Evolutionary conservation across 2,329 filamentous ascomycete genomes (phyloP).

Genomic region (Ilyonectria destructans): DNA sequence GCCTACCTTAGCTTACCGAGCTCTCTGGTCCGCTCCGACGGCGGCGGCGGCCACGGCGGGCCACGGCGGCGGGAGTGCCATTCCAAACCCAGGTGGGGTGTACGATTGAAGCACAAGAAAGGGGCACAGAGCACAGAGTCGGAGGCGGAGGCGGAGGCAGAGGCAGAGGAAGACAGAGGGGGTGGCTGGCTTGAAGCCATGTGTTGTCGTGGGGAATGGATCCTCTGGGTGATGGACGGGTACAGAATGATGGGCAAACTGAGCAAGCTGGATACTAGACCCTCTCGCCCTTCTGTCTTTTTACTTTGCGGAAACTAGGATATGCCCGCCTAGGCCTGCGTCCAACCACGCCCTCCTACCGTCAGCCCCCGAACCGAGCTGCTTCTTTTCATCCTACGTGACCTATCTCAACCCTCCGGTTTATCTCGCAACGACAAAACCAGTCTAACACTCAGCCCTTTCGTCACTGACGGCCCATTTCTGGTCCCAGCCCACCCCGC

Average conservation of each 20-base stretch:
- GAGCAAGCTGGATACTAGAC: conserved; percentile 39
- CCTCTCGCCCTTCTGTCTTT: conserved; percentile 29
- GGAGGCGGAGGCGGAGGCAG: neutral
- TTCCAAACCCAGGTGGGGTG: conserved; percentile 21
- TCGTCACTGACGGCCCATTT: conserved; percentile 23
- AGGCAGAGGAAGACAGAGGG: conserved; percentile 14
- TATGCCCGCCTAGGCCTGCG: conserved; percentile 40
- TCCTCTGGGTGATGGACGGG: conserved; percentile 8
- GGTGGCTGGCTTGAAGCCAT: conserved; percentile 26
- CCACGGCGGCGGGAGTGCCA: conserved; percentile 30
- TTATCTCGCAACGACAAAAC: conserved; percentile 20
- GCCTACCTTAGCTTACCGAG: conserved; percentile 30
- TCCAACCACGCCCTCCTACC: conserved; percentile 34
- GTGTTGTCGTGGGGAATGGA: conserved; percentile 24
- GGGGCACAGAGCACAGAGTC: conserved; percentile 13
- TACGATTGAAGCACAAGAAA: conserved; percentile 23
- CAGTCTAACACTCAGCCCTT: conserved; percentile 12
- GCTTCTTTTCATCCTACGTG: conserved; percentile 20
- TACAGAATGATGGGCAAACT: conserved; percentile 23
- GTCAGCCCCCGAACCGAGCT: conserved; percentile 14
- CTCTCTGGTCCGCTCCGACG: conserved; percentile 26
- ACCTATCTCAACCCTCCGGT: conserved; percentile 22
- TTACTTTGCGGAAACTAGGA: conserved; percentile 32
- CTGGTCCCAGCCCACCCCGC: conserved; percentile 5
- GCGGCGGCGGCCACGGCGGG: conserved; percentile 29